Evolutionary conservation across 805 yeast genomes (phyloP).

Genomic region (Suhomyces pyralidae): DNA sequence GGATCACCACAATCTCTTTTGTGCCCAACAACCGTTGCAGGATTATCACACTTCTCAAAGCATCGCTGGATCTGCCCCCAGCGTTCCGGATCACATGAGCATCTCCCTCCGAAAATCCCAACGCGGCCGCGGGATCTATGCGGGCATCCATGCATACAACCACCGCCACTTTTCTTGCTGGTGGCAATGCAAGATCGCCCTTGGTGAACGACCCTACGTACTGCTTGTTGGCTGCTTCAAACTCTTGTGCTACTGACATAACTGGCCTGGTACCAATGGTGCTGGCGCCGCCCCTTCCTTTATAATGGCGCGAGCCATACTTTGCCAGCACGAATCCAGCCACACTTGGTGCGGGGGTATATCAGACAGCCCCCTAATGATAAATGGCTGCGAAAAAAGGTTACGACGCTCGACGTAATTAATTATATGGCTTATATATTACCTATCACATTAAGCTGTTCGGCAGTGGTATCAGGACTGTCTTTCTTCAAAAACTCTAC

Average conservation of each 20-base stretch:
- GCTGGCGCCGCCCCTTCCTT: neutral
- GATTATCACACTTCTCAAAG: conserved; percentile 36
- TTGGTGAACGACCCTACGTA: conserved; percentile 23
- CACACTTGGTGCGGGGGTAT: neutral
- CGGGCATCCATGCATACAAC: conserved; percentile 43
- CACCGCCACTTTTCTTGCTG: conserved; percentile 32
- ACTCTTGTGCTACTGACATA: conserved; percentile 10
- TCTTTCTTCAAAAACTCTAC: conserved; percentile 23
- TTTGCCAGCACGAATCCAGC: neutral
- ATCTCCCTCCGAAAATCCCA: conserved; percentile 40
- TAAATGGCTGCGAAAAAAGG: neutral
- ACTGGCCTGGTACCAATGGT: neutral
- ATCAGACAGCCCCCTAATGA: neutral
- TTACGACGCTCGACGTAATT: neutral
- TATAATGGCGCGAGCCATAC: neutral
- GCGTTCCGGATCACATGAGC: conserved; percentile 45
- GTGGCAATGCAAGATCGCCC: conserved; percentile 37
- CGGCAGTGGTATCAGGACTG: conserved; percentile 9
- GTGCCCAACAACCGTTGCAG: conserved; percentile 41
- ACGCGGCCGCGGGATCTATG: conserved; percentile 34
- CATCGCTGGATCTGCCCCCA: conserved; percentile 42
- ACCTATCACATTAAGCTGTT: conserved; percentile 4
- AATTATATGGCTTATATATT: neutral
- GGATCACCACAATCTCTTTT: conserved; percentile 36
- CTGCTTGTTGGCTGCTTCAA: conserved; percentile 15